Evolutionary conservation across 1,284 basidiomycete species (phyloP).

Genomic region (Tranzscheliella williamsii): DNA sequence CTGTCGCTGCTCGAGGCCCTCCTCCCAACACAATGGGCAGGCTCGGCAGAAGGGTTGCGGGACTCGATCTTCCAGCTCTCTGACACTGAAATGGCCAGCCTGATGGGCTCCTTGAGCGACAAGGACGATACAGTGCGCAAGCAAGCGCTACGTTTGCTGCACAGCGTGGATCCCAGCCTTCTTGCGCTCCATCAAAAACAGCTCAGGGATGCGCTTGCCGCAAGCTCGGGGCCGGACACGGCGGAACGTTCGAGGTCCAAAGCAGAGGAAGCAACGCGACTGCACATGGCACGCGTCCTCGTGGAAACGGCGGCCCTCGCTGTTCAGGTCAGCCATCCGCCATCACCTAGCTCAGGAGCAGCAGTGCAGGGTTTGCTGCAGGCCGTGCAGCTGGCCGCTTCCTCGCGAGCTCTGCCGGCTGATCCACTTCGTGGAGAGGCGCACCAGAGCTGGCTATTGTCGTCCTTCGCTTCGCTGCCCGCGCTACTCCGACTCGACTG

Average conservation of each 20-base stretch:
- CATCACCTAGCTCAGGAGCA: background rate
- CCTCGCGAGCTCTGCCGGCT: no score
- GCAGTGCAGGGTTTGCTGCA: background rate
- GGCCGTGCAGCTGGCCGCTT: no score
- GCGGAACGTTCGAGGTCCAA: background rate
- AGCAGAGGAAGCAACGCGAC: no score
- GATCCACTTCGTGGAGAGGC: no score
- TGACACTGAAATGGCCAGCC: conserved; percentile 18
- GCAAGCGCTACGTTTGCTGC: conserved; percentile 10
- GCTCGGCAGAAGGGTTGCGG: background rate
- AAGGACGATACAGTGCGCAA: conserved; percentile 13
- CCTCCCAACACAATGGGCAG: conserved; percentile 18
- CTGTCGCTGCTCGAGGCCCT: conserved; percentile 19
- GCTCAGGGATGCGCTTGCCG: background rate
- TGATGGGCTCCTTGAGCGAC: conserved; percentile 24
- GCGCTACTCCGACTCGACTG: no score
- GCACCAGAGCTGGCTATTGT: no score
- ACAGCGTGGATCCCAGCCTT: conserved; percentile 9
- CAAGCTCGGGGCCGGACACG: no score
- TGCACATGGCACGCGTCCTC: no score
- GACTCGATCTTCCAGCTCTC: background rate
- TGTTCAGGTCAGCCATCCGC: no score
- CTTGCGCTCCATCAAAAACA: conserved; percentile 1
- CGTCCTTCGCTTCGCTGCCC: no score
- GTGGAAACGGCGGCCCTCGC: no score